These are phyloP conservation scores for Rhizophora apiculata DNA, from an alignment of 345 rosid genomes.

Conservation along the genomic window DNA sequence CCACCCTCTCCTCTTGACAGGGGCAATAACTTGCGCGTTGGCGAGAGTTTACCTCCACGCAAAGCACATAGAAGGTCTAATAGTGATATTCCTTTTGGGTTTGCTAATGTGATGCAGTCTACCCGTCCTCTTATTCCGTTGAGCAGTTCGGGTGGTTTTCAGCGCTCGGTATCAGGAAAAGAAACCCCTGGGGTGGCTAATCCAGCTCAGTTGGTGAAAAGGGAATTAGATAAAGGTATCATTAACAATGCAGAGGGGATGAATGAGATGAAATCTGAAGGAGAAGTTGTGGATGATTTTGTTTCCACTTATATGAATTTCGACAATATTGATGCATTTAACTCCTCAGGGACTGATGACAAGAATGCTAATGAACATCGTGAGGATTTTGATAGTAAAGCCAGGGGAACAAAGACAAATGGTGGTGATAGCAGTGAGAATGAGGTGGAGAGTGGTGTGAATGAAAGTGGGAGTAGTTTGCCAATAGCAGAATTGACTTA, in stretches of 20 bases:
- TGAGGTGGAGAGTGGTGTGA: constrained; percentile 84
- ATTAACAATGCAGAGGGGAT: constrained; percentile 50
- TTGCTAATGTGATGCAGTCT: constrained; percentile 50
- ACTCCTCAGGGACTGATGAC: constrained; percentile 78
- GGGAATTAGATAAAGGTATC: constrained; percentile 55
- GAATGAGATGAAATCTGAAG: constrained; percentile 76
- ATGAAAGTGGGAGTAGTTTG: constrained; percentile 53
- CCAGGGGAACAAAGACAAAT: constrained; percentile 82
- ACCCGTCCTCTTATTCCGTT: constrained; percentile 58
- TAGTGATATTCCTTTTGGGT: constrained; percentile 82
- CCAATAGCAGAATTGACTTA: constrained; percentile 39
- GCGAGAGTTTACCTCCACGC: constrained; percentile 72
- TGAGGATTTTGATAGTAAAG: constrained; percentile 87
- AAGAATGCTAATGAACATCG: constrained; percentile 60
- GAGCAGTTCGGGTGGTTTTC: constrained; percentile 42
- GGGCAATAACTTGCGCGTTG: constrained; percentile 40
- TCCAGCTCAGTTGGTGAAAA: constrained; percentile 46
- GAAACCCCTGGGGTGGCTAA: constrained; percentile 38
- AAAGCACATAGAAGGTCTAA: constrained; percentile 83
- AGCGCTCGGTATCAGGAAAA: constrained; percentile 47
- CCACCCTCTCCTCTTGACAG: constrained; percentile 67
- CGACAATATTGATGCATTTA: constrained; percentile 74
- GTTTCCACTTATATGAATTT: constrained; percentile 94
- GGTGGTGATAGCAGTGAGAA: constrained; percentile 88
- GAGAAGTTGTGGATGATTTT: constrained; percentile 79